Evolutionary conservation across 2,329 filamentous ascomycete species (phyloP).

Genomic region (Cladophialophora bantiana): DNA sequence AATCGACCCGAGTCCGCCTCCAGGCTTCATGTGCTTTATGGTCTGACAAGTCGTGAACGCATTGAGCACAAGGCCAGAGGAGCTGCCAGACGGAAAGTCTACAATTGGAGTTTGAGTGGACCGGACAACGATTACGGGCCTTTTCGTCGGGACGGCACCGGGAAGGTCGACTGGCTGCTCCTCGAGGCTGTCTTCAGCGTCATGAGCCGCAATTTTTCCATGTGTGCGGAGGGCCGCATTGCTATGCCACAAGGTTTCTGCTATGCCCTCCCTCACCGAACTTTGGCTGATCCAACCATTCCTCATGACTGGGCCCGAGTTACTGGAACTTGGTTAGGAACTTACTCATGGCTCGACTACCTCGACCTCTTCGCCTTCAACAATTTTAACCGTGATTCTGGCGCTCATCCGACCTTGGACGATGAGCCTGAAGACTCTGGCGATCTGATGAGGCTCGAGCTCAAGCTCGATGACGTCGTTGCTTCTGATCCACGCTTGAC

Average conservation of each 20-base stretch:
- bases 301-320: slow-evolving; percentile 40
- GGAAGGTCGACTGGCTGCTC: slow-evolving; percentile 37
- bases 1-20: slow-evolving; percentile 32
- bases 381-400: slow-evolving; percentile 8
- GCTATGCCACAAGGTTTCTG: slow-evolving; percentile 38
- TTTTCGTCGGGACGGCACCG: slow-evolving; percentile 37
- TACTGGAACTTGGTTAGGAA: slow-evolving; percentile 38
- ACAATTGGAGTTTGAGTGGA: slow-evolving; percentile 37
- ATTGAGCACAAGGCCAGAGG: slow-evolving; percentile 31
- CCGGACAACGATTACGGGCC: slow-evolving; percentile 39
- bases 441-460: slow-evolving; percentile 40
- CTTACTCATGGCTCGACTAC: slow-evolving; percentile 40
- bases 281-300: slow-evolving; percentile 29
- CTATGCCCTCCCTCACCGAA: slow-evolving; percentile 39
- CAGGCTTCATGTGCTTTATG: slow-evolving; percentile 39
- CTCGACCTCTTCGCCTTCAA: slow-evolving; percentile 38
- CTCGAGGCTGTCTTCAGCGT: slow-evolving; percentile 38
- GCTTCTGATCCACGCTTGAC: slow-evolving; percentile 31
- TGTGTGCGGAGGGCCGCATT: slow-evolving; percentile 31
- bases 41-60: slow-evolving; percentile 35
- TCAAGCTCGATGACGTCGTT: slow-evolving; percentile 36
- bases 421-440: slow-evolving; percentile 39
- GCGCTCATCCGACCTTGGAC: slow-evolving; percentile 32
- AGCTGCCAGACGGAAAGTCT: slow-evolving; percentile 36
- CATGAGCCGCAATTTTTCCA: slow-evolving; percentile 36